phyloP scores from a whole-genome alignment of 2,329 filamentous ascomycete species.

The Ceratocystis diversiconidia region DNA sequence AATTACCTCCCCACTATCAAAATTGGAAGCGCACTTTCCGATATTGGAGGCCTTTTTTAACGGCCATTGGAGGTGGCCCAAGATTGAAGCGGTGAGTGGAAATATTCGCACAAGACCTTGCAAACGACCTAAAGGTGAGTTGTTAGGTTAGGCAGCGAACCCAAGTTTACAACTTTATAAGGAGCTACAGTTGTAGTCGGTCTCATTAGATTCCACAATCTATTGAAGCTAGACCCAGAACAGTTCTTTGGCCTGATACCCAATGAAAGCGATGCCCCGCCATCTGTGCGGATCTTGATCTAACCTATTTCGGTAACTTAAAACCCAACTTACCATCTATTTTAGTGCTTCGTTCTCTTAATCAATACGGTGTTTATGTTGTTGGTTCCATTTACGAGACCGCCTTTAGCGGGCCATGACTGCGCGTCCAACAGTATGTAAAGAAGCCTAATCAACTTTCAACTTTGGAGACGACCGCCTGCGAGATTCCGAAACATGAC shows the following conservation, averaged over 20 bases:
- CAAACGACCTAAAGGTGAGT: too few relatives aligned
- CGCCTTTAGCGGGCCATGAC: neutral
- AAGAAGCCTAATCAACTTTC: neutral
- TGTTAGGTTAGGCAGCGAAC: too few relatives aligned
- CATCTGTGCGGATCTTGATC: neutral
- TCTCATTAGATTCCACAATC: too few relatives aligned
- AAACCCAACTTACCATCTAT: neutral
- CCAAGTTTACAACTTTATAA: too few relatives aligned
- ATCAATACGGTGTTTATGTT: neutral
- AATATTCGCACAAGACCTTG: too few relatives aligned
- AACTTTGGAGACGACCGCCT: neutral
- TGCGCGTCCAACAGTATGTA: neutral
- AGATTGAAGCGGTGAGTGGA: too few relatives aligned
- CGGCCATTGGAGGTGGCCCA: too few relatives aligned
- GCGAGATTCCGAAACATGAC: neutral
- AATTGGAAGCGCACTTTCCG: too few relatives aligned
- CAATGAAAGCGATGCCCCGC: neutral
- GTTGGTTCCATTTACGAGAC: neutral
- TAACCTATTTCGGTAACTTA: neutral
- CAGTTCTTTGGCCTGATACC: neutral
- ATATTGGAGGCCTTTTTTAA: too few relatives aligned
- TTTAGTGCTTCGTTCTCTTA: neutral
- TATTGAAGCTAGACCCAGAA: too few relatives aligned
- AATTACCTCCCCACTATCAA: too few relatives aligned
- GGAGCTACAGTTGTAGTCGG: too few relatives aligned